Evolutionary conservation across 371 early-diverging fungal genomes (phyloP).

Genomic region (Apophysomyces ossiformis): DNA sequence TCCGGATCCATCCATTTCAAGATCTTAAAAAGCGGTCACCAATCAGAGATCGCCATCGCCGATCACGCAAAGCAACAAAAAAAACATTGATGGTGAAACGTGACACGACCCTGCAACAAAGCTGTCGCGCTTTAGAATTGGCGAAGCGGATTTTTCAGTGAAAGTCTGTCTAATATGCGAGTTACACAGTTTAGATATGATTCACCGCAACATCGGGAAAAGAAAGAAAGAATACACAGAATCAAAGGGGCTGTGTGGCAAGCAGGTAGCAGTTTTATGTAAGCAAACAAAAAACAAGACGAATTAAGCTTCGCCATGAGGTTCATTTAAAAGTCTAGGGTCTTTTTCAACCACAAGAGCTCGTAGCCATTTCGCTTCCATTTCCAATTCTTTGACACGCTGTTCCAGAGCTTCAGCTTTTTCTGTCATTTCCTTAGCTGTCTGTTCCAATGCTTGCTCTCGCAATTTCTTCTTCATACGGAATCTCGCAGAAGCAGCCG

Average conservation of each 20-base stretch:
- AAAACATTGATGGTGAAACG: constrained; percentile 10
- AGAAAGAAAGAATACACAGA: too few species aligned
- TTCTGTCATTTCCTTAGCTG: constrained; percentile 80
- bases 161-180: background rate
- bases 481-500: constrained; percentile 94
- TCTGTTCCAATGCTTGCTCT: constrained; percentile 85
- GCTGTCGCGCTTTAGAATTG: background rate
- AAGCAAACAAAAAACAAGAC: too few species aligned
- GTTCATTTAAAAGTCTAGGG: constrained; percentile 28
- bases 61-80: constrained; percentile 2
- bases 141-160: background rate
- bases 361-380: constrained; percentile 91
- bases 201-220: background rate
- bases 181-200: background rate
- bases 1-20: too few species aligned
- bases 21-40: background rate
- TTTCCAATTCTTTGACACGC: constrained; percentile 82
- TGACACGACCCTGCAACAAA: constrained; percentile 7
- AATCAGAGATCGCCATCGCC: constrained; percentile 12
- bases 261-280: too few species aligned
- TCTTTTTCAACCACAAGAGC: constrained; percentile 86
- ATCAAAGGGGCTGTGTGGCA: too few species aligned
- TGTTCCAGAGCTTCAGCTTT: constrained; percentile 77
- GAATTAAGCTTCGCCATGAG: background rate
- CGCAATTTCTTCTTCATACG: constrained; percentile 90